A percentile compares a stretch with the other conserved stretches of the same genome.
phyloP scores from a whole-genome alignment of 108 stramenopile species.

The Fragilaria crotonensis region DNA sequence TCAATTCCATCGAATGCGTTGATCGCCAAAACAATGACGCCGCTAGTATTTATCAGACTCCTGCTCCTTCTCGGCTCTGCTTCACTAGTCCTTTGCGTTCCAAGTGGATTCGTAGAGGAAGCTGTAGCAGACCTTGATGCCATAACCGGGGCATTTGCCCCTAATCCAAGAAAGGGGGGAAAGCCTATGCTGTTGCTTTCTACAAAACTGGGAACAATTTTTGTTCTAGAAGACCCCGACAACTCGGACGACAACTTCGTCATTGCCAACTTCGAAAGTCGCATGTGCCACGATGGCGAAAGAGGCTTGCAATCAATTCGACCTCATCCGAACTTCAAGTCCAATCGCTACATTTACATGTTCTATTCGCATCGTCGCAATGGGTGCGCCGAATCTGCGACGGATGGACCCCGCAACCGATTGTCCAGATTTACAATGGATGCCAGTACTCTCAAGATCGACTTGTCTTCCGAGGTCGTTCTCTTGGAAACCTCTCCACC shows the following conservation, averaged over 20 bases:
- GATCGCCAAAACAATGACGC: too few species aligned
- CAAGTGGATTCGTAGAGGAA: not conserved
- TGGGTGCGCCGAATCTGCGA: slow-evolving; percentile 6
- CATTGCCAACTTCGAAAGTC: slow-evolving; percentile 1
- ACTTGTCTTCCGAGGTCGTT: slow-evolving; percentile 11
- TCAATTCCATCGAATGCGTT: too few species aligned
- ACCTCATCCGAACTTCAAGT: slow-evolving; percentile 13
- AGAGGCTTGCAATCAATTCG: slow-evolving; percentile 14
- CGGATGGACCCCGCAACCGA: slow-evolving; percentile 18
- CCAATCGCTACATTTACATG: slow-evolving; percentile 15
- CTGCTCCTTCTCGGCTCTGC: too few species aligned
- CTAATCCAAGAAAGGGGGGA: not conserved
- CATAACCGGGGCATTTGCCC: not conserved
- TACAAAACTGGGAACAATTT: not conserved
- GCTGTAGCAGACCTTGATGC: not conserved
- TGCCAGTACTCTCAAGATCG: too few species aligned
- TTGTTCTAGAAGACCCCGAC: not conserved
- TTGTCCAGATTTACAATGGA: slow-evolving; percentile 18
- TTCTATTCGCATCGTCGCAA: slow-evolving; percentile 16
- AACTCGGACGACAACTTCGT: not conserved
- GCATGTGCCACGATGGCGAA: slow-evolving; percentile 19
- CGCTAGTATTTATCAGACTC: too few species aligned
- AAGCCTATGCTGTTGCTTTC: not conserved
- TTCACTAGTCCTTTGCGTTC: too few species aligned
- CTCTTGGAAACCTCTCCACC: slow-evolving; percentile 18